These are phyloP conservation scores for Aspergillus indologenus DNA, from an alignment of 495 filamentous ascomycete genomes.

Conservation along the genomic window DNA sequence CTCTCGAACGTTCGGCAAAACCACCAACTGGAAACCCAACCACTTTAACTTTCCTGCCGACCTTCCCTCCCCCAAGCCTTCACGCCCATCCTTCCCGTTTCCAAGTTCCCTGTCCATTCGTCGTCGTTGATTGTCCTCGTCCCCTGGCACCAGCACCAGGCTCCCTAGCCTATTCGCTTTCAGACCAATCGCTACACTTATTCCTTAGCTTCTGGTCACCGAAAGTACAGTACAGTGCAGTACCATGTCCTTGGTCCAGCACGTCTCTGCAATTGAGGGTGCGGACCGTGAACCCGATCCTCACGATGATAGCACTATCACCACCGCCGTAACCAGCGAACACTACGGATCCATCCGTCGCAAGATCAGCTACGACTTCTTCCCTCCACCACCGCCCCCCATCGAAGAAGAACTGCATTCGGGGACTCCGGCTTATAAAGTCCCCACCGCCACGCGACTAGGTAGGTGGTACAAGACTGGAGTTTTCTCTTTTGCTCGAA, in stretches of 20 bases:
- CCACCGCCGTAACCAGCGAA: conserved; percentile 8
- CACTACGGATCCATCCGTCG: conserved; percentile 21
- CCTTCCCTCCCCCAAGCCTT: no score
- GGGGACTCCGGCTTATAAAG: conserved; percentile 47
- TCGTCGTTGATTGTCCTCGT: background rate
- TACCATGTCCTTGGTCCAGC: conserved; percentile 44
- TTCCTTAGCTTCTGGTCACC: background rate
- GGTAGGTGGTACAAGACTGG: conserved; percentile 28
- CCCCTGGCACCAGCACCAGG: no score
- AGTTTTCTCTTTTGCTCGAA: background rate
- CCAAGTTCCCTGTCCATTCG: background rate
- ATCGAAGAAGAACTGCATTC: conserved; percentile 17
- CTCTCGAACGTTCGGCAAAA: background rate
- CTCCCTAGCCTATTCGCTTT: background rate
- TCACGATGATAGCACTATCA: conserved; percentile 11
- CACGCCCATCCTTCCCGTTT: background rate
- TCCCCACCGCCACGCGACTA: conserved; percentile 49
- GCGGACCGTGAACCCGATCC: conserved; percentile 34
- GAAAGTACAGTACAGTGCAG: background rate
- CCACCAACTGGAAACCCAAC: no score
- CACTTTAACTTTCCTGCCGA: background rate
- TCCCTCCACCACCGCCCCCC: conserved; percentile 24
- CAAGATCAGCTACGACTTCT: conserved; percentile 33
- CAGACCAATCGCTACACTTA: background rate
- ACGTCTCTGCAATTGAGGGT: conserved; percentile 40